A percentile compares a stretch with the other conserved stretches of the same genome.
phyloP scores from a whole-genome alignment of 176 grass and related monocot species.

The Cenchrus americanus region DNA sequence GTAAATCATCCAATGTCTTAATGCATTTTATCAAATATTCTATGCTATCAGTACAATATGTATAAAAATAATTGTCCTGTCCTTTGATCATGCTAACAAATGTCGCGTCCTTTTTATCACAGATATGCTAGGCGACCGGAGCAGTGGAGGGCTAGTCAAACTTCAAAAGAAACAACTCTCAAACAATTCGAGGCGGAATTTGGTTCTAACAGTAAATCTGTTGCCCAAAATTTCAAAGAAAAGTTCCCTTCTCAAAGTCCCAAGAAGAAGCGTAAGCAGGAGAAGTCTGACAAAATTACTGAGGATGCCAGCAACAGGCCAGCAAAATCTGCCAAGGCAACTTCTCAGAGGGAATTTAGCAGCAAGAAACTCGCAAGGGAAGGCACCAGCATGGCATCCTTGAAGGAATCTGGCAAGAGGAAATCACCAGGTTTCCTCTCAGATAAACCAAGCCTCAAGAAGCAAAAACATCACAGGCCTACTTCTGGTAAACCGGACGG shows the following conservation, averaged over 20 bases:
- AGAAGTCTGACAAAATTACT: constrained; percentile 32
- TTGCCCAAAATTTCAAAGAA: constrained; percentile 31
- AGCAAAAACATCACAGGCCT: constrained; percentile 32
- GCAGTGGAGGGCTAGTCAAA: constrained; percentile 76
- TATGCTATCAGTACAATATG: not conserved
- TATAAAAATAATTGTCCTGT: not conserved
- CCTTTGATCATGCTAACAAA: not conserved
- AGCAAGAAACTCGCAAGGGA: too few relatives aligned
- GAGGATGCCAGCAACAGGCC: constrained; percentile 21
- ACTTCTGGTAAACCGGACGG: constrained; percentile 33
- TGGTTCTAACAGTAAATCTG: constrained; percentile 54
- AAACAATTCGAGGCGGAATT: constrained; percentile 72
- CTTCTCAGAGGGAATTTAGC: too few relatives aligned
- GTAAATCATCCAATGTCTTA: constrained; percentile 37
- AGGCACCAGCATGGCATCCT: constrained; percentile 34
- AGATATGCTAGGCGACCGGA: constrained; percentile 89
- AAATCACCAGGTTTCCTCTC: constrained; percentile 56
- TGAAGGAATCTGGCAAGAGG: constrained; percentile 53
- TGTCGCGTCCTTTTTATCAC: constrained; percentile 16
- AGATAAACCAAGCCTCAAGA: constrained; percentile 46
- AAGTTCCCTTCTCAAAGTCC: constrained; percentile 40
- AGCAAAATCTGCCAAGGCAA: too few relatives aligned
- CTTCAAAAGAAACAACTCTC: constrained; percentile 80
- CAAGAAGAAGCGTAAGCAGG: constrained; percentile 47
- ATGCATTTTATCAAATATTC: not conserved